Base-by-base conservation (phyloP, 2,329 filamentous ascomycete genomes). In the Cercospora sp. region DNA sequence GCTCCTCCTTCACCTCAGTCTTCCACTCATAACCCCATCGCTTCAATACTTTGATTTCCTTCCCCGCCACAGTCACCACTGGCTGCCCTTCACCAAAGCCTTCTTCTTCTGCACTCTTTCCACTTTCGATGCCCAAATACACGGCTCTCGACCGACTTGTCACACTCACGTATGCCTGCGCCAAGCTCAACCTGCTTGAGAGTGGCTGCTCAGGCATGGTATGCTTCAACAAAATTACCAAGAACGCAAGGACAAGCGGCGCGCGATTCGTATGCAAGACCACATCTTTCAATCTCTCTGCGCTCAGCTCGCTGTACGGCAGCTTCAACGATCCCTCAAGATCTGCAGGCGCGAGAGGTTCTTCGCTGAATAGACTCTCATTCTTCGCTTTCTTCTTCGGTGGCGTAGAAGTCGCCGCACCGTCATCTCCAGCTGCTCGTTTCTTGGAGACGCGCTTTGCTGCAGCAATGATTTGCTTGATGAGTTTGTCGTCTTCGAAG, bases 131-230 rank as follows among this genome's bases (percentile, higher is more conserved):
- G 0, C 93, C 93, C 31, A 96, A 80, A 70, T 86, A 90, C 30
- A 89, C 84, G 9, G 93, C 93, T 79, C 94, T 94, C 39, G 87
- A 88, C 71, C 89, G 87, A 68, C 91, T 93, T 76, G 94, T 95
- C 30, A 89, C 88, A 76, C 91, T 94, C 16, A 96, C 91, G 1
- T 95, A 89, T 0, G 91, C 92, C 78, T 96, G 93, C 0, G 90
- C 91, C 20, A 97, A 82, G 76, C 92, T 96, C 20, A 96, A 81
- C 58, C 92, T 85, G 76, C 92, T 94, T n/a, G 91, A 95, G 3
- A 90, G 83, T 3, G 93, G 93, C 77, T 97, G 93, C 72, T 91
- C 89, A 0, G 93, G 91, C 90, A 94, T 94, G 0, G 92, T 96
- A 76, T 90, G 89, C 57, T 91, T 89, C 58, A 96, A 77, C 60